Evolutionary conservation across 2,329 filamentous ascomycete species (phyloP).

Genomic region (Fonsecaea pugnacius): DNA sequence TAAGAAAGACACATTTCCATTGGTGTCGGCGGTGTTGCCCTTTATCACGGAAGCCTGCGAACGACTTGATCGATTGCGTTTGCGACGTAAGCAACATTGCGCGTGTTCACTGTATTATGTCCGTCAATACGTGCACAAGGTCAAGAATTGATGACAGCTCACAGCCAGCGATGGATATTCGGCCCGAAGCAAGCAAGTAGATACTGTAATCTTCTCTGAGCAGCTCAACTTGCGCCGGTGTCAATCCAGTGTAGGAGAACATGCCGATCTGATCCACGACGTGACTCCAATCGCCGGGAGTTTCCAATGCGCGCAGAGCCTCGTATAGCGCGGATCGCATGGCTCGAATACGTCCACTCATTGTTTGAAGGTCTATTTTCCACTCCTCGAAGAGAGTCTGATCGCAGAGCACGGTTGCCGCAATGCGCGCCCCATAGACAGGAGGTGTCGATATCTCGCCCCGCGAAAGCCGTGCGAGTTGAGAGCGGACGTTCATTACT

Average conservation of each 20-base stretch:
- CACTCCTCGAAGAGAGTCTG: slow-evolving; percentile 39
- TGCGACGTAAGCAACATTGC: slow-evolving; percentile 92
- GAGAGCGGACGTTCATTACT: slow-evolving; percentile 89
- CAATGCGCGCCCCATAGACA: slow-evolving; percentile 41
- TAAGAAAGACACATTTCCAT: no score
- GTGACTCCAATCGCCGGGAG: slow-evolving; percentile 42
- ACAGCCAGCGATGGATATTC: slow-evolving; percentile 42
- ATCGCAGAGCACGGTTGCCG: slow-evolving; percentile 39
- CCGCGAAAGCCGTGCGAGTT: slow-evolving; percentile 33
- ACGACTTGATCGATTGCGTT: slow-evolving; percentile 70
- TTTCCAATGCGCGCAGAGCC: slow-evolving; percentile 37
- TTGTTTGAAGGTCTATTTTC: slow-evolving; percentile 43
- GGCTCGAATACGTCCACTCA: slow-evolving; percentile 42
- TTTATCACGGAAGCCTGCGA: slow-evolving; percentile 58
- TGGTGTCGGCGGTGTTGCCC: background rate
- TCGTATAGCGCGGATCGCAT: slow-evolving; percentile 40
- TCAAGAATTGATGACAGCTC: background rate
- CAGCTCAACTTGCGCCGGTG: slow-evolving; percentile 39
- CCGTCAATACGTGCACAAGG: background rate
- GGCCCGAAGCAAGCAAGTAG: slow-evolving; percentile 44
- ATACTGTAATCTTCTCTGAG: slow-evolving; percentile 44
- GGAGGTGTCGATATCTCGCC: slow-evolving; percentile 41
- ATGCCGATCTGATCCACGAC: slow-evolving; percentile 46
- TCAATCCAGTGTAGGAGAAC: slow-evolving; percentile 48
- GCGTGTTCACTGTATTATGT: slow-evolving; percentile 66